These are phyloP conservation scores for Anthracocystis panici-leucophaei DNA, from an alignment of 1,284 basidiomycete species.

Conservation along the genomic window DNA sequence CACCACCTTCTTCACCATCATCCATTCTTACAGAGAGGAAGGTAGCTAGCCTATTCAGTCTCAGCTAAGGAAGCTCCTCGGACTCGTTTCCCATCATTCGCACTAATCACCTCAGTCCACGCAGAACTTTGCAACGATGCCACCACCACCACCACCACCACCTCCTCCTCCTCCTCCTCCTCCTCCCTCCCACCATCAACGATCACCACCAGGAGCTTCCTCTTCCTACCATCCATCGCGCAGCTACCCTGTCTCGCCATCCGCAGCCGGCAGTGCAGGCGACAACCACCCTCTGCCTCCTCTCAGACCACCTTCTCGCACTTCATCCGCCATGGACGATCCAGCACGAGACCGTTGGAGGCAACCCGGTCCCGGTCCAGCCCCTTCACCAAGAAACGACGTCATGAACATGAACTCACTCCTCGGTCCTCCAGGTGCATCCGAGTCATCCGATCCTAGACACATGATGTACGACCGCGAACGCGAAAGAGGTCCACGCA, in stretches of 20 bases:
- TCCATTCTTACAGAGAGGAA: too few species aligned
- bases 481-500: conserved; percentile 23
- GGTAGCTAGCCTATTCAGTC: too few species aligned
- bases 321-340: conserved; percentile 34
- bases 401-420: conserved; percentile 62
- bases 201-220: conserved; percentile 35
- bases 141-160: conserved; percentile 31
- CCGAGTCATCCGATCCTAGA: conserved; percentile 23
- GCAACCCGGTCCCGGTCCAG: conserved; percentile 18
- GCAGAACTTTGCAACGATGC: conserved; percentile 9
- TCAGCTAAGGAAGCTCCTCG: background rate
- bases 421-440: conserved; percentile 41
- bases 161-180: too few species aligned
- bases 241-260: conserved; percentile 32
- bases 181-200: conserved; percentile 15
- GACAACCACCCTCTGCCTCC: conserved; percentile 26
- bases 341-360: conserved; percentile 40
- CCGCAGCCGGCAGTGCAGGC: conserved; percentile 9
- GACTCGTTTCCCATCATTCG: background rate
- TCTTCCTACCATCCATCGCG: conserved; percentile 27
- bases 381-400: conserved; percentile 38
- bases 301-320: conserved; percentile 37
- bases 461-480: conserved; percentile 43
- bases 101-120: background rate
- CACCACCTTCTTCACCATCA: too few species aligned